Percentiles rank a stretch among this genome's conserved stretches.
Evolutionary conservation across 148 eudicot species (phyloP).

Genomic region (Simmondsia chinensis): DNA sequence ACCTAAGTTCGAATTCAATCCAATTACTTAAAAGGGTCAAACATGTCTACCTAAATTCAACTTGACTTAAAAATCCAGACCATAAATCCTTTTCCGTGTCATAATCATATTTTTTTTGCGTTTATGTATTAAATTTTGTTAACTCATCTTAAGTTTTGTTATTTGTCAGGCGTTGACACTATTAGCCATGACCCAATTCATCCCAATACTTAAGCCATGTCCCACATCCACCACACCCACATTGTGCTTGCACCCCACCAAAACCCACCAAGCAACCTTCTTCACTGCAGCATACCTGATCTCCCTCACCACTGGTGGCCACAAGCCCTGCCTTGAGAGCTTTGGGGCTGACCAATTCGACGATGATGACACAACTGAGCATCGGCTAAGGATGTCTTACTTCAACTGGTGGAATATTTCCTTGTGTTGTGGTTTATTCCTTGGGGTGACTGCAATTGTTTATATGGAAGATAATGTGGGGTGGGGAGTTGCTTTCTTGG

Average conservation of each 20-base stretch:
- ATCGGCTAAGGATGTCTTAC: constrained; percentile 24
- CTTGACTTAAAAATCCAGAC: too few species aligned
- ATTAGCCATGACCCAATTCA: constrained; percentile 42
- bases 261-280: constrained; percentile 31
- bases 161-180: constrained; percentile 59
- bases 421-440: constrained; percentile 14
- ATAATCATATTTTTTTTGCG: too few species aligned
- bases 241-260: constrained; percentile 28
- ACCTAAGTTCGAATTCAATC: too few species aligned
- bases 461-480: constrained; percentile 39
- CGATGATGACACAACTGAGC: constrained; percentile 28
- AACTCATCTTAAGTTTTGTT: too few species aligned
- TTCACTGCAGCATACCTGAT: constrained; percentile 39
- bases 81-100: too few species aligned
- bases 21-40: constrained; percentile 46
- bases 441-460: constrained; percentile 28
- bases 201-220: constrained; percentile 59
- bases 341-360: constrained; percentile 74
- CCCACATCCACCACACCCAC: not conserved
- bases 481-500: constrained; percentile 36
- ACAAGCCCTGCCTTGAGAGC: constrained; percentile 46
- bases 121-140: too few species aligned
- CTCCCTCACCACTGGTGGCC: constrained; percentile 51
- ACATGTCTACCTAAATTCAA: too few species aligned
- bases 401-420: constrained; percentile 32